Base-by-base conservation (phyloP, 352 stramenopile genomes). In the Saprolegnia parasitica region DNA sequence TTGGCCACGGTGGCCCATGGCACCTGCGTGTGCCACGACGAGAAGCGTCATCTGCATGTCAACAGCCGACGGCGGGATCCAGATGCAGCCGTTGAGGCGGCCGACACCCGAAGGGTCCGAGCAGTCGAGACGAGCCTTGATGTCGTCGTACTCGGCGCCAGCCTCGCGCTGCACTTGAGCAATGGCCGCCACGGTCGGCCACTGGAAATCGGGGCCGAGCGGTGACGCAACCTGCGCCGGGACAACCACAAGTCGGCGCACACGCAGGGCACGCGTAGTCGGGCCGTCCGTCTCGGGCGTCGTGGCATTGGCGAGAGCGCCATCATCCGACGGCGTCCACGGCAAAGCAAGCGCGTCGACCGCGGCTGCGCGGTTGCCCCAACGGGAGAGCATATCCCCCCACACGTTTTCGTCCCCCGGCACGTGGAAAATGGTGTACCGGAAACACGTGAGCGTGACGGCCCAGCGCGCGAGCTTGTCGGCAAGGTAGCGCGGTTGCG, bases 401-500 rank as follows among this genome's bases (percentile, higher is more conserved):
- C 75, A 80, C 16, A 72, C 71, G 21, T 80, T 80, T 0, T 68
- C 65, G 29, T 0, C 76, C 70, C 4, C 73, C 64, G 6, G 66
- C 20, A 78, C 49, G 55, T 80, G 73, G 0, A 72, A 47, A 21
- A 80, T 75, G 5, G 46, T 39, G 32, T 78, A 80, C 5, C 60
- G 39, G 40, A 76, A 78, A 6, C 57, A 56, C 20, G 35, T 66
- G 37, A 78, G 54, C 1, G 57, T 55, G 0, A 67, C 60, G 1
- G 72, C 52, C 75, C 73, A 80, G 2, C 73, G 46, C 35, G 75
- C 65, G 3, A 77, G 46, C 60, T 80, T 78, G 61, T 80, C 75
- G 5, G 66, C 72, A 23, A 76, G 70, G 56, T 72, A 77, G n/a
- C 71, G 24, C 26, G 73, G 73, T 10, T 24, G 20, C 18, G n/a